Base-by-base conservation (phyloP, 192 early-diverging fungal genomes). In the Funneliformis mosseae region DNA sequence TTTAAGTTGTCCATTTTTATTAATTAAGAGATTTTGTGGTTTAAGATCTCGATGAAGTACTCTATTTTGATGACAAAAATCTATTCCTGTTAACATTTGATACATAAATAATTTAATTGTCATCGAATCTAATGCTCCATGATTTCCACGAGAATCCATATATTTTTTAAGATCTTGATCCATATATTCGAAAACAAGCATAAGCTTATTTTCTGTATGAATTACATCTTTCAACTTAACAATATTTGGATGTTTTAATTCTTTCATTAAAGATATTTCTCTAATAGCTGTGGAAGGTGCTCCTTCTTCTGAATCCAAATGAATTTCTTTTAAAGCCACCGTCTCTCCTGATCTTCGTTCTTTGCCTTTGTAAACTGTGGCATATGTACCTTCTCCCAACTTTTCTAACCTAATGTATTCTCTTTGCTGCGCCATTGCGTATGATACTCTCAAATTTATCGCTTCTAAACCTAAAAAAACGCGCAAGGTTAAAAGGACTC, bases 261-360 rank as follows among this genome's bases (percentile, higher is more conserved):
- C 98, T 82, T 97, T 97, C 91, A 99, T 95, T 77, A 99, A 87
- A 12, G 97, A 97, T 81, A 99, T 98, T 88, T 99, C 98, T 46
- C 98, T 90, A 81, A 99, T 96, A 74, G 98, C 98, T 16, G 98
- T 99, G 9, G 95, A 97, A 28, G 98, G 98, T 48, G 96, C 96
- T 39, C 94, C 94, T 84, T 97, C 96, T 83, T 97, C 96, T 21
- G 93, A 89, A 82, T 95, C 96, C 60, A 97, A 87, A 68, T 92
- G 88, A 63, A 99, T 98, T 85, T 98, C 96, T 85, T 99, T 99
- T 45, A 99, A 86, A 11, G 98, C 98, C 39, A 99, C 98, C 61
- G 96, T 93, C 73, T 93, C 91, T 74, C 94, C 94, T 59, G 86
- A 95, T 18, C 88, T 83, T 81, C 90, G 82, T 83, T 93, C 92